phyloP scores from a whole-genome alignment of 805 yeast species.

The Suhomyces faveliae region DNA sequence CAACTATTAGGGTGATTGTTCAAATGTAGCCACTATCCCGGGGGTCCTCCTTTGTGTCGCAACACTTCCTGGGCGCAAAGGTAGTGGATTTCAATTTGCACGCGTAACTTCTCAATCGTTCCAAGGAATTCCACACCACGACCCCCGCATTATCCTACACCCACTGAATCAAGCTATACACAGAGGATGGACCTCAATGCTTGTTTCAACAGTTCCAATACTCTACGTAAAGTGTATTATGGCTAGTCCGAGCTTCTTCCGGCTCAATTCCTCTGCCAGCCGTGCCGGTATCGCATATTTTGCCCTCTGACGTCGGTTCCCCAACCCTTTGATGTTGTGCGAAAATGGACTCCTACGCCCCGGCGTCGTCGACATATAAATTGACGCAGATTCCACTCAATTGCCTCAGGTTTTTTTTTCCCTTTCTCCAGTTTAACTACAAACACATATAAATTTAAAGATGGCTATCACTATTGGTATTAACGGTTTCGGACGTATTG shows the following conservation, averaged over 20 bases:
- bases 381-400: neutral
- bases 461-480: slow-evolving; percentile 31
- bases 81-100: neutral
- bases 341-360: slow-evolving; percentile 8
- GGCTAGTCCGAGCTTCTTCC: neutral
- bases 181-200: neutral
- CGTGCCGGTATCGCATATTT: neutral
- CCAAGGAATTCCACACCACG: neutral
- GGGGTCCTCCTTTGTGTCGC: neutral
- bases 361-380: slow-evolving; percentile 9
- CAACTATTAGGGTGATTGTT: neutral
- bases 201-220: neutral
- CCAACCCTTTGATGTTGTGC: neutral
- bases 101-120: neutral
- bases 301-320: neutral
- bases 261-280: neutral
- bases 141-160: neutral
- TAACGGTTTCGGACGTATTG: slow-evolving; percentile 39
- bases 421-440: neutral
- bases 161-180: neutral
- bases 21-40: neutral
- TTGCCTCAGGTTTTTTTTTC: neutral
- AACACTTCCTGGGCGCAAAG: neutral
- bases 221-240: too few species aligned
- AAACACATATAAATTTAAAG: slow-evolving; percentile 7